phyloP scores from a whole-genome alignment of 192 early-diverging fungal genomes.

The Physocladia obscura region DNA sequence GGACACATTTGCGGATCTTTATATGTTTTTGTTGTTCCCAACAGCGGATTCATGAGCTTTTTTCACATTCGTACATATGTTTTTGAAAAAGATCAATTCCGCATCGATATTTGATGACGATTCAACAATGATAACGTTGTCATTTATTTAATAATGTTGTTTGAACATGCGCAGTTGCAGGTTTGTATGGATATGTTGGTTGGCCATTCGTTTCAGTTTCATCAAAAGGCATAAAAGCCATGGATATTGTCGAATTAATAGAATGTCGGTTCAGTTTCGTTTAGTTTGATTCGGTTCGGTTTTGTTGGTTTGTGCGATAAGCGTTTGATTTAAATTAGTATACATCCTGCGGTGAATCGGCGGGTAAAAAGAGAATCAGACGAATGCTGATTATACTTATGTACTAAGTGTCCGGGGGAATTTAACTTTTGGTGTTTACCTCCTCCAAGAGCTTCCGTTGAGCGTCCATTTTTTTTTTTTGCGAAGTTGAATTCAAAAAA shows the following conservation, averaged over 20 bases:
- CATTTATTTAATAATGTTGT: neutral
- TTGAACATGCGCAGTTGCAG: neutral
- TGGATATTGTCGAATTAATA: no score
- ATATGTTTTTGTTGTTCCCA: conserved; percentile 24
- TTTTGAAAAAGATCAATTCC: neutral
- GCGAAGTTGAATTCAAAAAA: neutral
- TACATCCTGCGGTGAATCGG: no score
- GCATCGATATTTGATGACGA: neutral
- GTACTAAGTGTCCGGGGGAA: neutral
- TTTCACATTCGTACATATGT: no score
- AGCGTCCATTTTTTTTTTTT: conserved; percentile 24
- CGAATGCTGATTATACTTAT: no score
- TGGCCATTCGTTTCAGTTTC: no score
- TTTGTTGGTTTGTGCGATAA: no score
- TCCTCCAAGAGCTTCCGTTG: conserved; percentile 34
- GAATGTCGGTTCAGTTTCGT: no score
- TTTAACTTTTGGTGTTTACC: conserved; percentile 2
- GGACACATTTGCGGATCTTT: conserved; percentile 41
- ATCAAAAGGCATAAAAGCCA: no score
- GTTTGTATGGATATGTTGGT: neutral
- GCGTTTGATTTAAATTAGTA: no score
- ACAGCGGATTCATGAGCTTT: conserved; percentile 32
- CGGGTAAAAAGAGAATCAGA: no score
- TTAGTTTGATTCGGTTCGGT: no score
- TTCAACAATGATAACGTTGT: neutral